Base-by-base conservation (phyloP, 2,329 filamentous ascomycete species). In the Penicillium sp. region DNA sequence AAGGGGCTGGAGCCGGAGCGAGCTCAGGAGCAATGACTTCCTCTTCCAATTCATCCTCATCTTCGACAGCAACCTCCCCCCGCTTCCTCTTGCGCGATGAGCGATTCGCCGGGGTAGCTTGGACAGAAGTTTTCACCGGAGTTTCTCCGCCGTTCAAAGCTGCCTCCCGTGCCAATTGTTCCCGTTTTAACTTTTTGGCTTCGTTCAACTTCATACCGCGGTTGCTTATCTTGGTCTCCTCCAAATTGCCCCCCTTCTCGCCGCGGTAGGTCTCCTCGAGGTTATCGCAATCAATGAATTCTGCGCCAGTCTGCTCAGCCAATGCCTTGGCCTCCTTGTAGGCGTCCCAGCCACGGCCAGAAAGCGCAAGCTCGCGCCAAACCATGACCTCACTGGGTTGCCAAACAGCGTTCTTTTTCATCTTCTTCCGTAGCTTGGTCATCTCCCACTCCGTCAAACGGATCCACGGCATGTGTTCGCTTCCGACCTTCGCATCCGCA, bases 331-430 rank as follows among this genome's bases (percentile, higher is more conserved):
- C 78, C 38, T 70, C 70, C 20, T 70, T 67, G 55, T 78, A 79
- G 18, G 74, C 75, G 40, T 79, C 76, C 72, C 75, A 77, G 4
- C 77, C 77, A 48, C 84, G 80, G 33, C 81, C 81, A 39, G 81
- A 76, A 44, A 79, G 74, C 41, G 81, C 79, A n/a, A 87, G 74
- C 67, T 86, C 82, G 28, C 83, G 79, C 50, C 81, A 76, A 42
- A 86, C 83, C 84, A 87, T 87, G 10, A 84, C 82, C 54, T 83
- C 81, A 57, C 82, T 86, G 0, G 84, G 84, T 40, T 82, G 80
- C 84, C 84, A 87, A n/a, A 84, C 79, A 5, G 83, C 82, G 56
- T 87, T 87, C 74, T 87, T 87, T 74, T 87, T 87, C 84, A 87
- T 87, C 58, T 82, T 79, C 68, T 86, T 86, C 46, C 84, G 77